Percentiles rank a stretch among this genome's conserved stretches.
Conservation (phyloP, 768 basidiomycete genomes). For the Plicaturopsis crispa region DNA sequence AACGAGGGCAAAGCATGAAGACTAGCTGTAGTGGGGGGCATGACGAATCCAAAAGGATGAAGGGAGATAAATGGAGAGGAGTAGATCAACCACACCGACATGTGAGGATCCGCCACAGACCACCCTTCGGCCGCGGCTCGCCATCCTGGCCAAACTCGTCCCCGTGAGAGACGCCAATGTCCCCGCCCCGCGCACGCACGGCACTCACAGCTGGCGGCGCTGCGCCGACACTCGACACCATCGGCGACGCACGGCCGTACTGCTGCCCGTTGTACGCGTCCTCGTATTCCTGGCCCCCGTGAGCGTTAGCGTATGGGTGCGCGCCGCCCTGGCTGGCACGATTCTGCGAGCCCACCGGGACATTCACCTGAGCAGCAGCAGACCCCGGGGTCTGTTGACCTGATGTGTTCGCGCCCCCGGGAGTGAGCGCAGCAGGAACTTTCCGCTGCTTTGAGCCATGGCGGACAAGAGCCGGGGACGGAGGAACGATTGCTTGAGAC, state of each 20-base stretch:
- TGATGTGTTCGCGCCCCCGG: slow-evolving; percentile 37
- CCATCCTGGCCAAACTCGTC: slow-evolving; percentile 55
- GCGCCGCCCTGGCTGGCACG: slow-evolving; percentile 34
- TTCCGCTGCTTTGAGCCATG: slow-evolving; percentile 69
- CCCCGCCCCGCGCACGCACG: slow-evolving; percentile 63
- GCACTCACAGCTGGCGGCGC: slow-evolving; percentile 68
- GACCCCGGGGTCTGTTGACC: slow-evolving; percentile 67
- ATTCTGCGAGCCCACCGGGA: slow-evolving; percentile 53
- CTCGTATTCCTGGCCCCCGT: slow-evolving; percentile 63
- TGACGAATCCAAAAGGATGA: neutral
- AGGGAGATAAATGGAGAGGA: neutral
- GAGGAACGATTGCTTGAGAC: slow-evolving; percentile 49
- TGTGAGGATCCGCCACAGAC: slow-evolving; percentile 63
- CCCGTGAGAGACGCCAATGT: slow-evolving; percentile 57
- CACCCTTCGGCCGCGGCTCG: slow-evolving; percentile 42
- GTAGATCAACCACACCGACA: slow-evolving; percentile 60
- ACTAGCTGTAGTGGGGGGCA: neutral
- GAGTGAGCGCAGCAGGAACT: slow-evolving; percentile 50
- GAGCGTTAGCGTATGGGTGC: slow-evolving; percentile 67
- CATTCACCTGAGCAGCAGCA: slow-evolving; percentile 65
- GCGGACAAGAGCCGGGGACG: slow-evolving; percentile 74
- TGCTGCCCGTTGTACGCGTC: slow-evolving; percentile 49
- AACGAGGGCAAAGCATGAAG: too few relatives aligned
- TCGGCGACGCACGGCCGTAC: slow-evolving; percentile 78
- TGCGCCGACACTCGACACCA: slow-evolving; percentile 64